A percentile compares a stretch with the other conserved stretches of the same genome.
These are phyloP conservation scores for Spathaspora boniae DNA, from an alignment of 805 yeast species.

Conservation along the genomic window DNA sequence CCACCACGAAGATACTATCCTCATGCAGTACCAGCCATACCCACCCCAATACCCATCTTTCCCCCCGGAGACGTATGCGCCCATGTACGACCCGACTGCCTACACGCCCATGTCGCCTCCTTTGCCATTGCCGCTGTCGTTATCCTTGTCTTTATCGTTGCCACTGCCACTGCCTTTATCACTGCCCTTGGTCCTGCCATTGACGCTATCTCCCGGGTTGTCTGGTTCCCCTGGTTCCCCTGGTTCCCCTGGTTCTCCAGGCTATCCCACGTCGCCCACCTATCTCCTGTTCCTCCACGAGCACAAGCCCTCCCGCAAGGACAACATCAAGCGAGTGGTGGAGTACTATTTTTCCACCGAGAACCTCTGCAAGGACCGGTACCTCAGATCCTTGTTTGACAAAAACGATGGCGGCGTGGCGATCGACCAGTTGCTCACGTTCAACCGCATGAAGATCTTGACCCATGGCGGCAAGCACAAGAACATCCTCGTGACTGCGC, in stretches of 20 bases:
- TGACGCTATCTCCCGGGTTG: no score
- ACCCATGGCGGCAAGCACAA: conserved; percentile 14
- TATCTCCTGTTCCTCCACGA: not conserved
- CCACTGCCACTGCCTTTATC: not conserved
- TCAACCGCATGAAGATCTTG: conserved; percentile 14
- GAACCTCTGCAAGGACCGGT: conserved; percentile 19
- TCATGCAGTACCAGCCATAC: no score
- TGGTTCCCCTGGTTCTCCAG: not conserved
- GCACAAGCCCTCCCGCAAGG: not conserved
- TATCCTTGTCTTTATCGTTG: conserved; percentile 1
- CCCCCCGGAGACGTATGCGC: no score
- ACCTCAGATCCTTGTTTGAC: conserved; percentile 17
- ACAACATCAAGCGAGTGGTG: conserved; percentile 14
- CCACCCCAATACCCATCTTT: no score
- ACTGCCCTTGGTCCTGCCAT: not conserved
- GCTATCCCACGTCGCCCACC: conserved; percentile 1
- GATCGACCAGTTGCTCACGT: conserved; percentile 14
- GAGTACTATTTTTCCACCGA: conserved; percentile 21
- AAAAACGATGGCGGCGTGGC: conserved; percentile 14
- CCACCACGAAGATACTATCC: no score
- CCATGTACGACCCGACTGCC: no score
- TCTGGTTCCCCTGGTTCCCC: no score
- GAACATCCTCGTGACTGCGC: conserved; percentile 9
- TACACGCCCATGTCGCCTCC: no score
- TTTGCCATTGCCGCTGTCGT: not conserved